Evolutionary conservation across 495 filamentous ascomycete genomes (phyloP).

Genomic region (Parmelia sp.): DNA sequence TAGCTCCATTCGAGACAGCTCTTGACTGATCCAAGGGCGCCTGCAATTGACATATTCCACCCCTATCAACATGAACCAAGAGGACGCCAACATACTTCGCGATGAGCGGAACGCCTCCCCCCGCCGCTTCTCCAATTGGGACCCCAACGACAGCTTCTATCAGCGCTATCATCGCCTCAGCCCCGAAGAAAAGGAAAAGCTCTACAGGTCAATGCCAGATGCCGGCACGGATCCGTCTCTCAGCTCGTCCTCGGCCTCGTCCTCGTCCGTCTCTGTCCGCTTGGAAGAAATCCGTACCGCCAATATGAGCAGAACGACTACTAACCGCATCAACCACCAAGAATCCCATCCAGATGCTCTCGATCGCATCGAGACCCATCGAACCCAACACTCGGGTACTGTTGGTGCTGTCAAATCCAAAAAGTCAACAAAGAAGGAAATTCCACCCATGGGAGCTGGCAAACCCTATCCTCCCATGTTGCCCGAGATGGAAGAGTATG

Average conservation of each 20-base stretch:
- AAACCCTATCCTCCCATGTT: constrained; percentile 74
- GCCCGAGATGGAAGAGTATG: constrained; percentile 71
- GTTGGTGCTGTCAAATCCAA: constrained; percentile 55
- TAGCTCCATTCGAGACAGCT: not conserved
- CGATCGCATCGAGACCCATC: constrained; percentile 66
- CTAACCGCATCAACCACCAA: constrained; percentile 3
- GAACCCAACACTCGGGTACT: constrained; percentile 68
- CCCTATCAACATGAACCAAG: not conserved
- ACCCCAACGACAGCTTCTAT: not conserved
- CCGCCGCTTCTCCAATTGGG: constrained; percentile 2
- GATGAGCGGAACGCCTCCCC: not conserved
- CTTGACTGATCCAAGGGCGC: not conserved
- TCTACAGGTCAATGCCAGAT: not conserved
- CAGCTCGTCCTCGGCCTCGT: not conserved
- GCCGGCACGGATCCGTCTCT: not conserved
- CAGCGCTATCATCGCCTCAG: constrained; percentile 3
- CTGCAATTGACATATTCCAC: not conserved
- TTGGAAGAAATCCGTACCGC: constrained; percentile 1
- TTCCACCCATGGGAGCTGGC: constrained; percentile 59
- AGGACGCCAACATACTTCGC: not conserved
- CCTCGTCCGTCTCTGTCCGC: not conserved
- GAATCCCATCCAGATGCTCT: constrained; percentile 56
- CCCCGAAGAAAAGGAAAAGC: not conserved
- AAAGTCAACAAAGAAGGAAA: constrained; percentile 46
- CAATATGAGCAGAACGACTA: not conserved